Conservation (phyloP, 1,284 basidiomycete genomes). For the Papiliotrema fonsecae region DNA sequence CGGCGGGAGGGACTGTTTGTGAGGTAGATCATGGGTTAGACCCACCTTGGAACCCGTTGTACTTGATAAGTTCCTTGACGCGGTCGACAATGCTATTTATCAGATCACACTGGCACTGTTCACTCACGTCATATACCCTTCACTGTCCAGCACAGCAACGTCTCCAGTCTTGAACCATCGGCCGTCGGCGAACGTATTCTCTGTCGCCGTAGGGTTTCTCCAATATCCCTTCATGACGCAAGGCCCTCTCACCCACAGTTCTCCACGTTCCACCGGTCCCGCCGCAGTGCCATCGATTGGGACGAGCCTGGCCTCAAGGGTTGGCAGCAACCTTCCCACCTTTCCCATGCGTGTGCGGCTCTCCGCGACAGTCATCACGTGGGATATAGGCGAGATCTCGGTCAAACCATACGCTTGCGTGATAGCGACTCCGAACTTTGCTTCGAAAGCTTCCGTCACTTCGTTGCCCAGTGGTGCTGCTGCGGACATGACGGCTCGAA, state of each 20-base stretch:
- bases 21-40: background rate
- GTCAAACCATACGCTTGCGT: slow-evolving; percentile 50
- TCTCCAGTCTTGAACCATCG: slow-evolving; percentile 84
- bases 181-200: slow-evolving; percentile 55
- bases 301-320: slow-evolving; percentile 71
- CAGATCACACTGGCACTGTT: too few relatives aligned
- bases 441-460: slow-evolving; percentile 25
- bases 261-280: slow-evolving; percentile 57
- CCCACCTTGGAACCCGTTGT: slow-evolving; percentile 50
- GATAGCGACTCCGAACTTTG: slow-evolving; percentile 16
- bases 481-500: slow-evolving; percentile 64
- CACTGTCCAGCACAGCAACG: slow-evolving; percentile 58
- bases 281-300: too few relatives aligned
- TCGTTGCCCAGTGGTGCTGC: slow-evolving; percentile 69
- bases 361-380: slow-evolving; percentile 36
- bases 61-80: slow-evolving; percentile 78
- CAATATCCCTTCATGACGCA: slow-evolving; percentile 69
- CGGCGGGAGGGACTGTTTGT: slow-evolving; percentile 67
- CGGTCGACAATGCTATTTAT: slow-evolving; percentile 46
- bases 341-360: slow-evolving; percentile 51
- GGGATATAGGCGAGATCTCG: slow-evolving; percentile 49
- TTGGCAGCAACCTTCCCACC: slow-evolving; percentile 69
- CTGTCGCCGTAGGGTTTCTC: slow-evolving; percentile 63
- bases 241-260: slow-evolving; percentile 73
- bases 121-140: slow-evolving; percentile 60